A percentile compares a stretch with the other conserved stretches of the same genome.
Conservation (phyloP, 225 moss, liverwort and hornwort species). For the Neckera pumila region DNA sequence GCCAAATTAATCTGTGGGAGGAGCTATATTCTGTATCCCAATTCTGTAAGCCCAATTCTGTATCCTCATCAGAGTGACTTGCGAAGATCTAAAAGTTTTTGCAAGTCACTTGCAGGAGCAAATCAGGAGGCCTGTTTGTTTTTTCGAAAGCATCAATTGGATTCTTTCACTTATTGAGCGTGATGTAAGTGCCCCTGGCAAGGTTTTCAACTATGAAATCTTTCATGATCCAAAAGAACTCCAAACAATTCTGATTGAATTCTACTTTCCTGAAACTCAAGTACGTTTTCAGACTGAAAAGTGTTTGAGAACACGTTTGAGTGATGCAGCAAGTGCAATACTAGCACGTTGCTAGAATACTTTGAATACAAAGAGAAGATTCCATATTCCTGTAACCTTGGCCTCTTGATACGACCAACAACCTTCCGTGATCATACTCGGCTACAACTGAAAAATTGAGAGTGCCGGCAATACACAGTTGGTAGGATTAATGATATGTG, state of each 20-base stretch:
- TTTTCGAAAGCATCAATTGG: not conserved
- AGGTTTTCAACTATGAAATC: not conserved
- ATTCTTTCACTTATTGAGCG: not conserved
- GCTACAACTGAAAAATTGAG: not conserved
- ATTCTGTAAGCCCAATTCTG: not conserved
- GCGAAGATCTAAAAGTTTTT: not conserved
- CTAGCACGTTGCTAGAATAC: not conserved
- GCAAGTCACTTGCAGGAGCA: not conserved
- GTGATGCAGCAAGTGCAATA: not conserved
- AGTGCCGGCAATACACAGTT: not conserved
- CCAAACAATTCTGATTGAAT: not conserved
- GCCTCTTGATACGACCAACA: no score
- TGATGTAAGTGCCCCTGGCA: not conserved
- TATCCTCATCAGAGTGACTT: not conserved
- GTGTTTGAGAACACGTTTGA: not conserved
- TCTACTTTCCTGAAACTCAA: not conserved
- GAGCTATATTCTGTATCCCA: not conserved
- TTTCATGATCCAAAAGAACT: not conserved
- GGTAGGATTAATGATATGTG: not conserved
- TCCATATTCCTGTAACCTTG: not conserved
- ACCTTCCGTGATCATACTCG: not conserved
- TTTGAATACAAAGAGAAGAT: not conserved
- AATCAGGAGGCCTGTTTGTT: not conserved
- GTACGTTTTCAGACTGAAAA: not conserved
- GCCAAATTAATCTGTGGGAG: not conserved